Base-by-base conservation (phyloP, 2,329 filamentous ascomycete genomes). In the Nemania sp. region DNA sequence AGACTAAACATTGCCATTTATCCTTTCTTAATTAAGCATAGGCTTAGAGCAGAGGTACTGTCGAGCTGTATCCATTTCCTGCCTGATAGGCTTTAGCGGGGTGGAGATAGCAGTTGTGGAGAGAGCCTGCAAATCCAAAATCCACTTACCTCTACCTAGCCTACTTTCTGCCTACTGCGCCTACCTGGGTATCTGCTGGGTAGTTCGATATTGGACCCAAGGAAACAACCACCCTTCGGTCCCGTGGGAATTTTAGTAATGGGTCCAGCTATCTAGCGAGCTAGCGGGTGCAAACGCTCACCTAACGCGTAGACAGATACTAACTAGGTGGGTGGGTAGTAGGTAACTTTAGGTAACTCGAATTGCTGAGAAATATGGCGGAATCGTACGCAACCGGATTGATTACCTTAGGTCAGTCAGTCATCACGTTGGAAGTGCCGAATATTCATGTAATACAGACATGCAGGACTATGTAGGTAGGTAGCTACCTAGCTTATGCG, bases 11-110 rank as follows among this genome's bases (percentile, higher is more conserved):
- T 22, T n/a, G 55, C 45, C 49, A 60, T 62, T 57, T 29, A 65
- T 64, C 67, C 64, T 62, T n/a, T 69, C 58, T 68, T 65, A 27
- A 64, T 63, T 55, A 64, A 64, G 70, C 58, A 65, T 63, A 53
- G 60, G 11, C 26, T 5, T 29, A 29, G 3, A 52, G 24, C 13
- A 52, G 3, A 3, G 38, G 22, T 18, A 18, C 47, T 41, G n/a
- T n/a, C n/a, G n/a, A n/a, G n/a, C n/a, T n/a, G 47, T 41, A 47
- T 38, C 43, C 57, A 32, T 57, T 53, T 62, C 49, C 20, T 60
- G 18, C 49, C 35, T 8, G 18, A 43, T 32, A 32, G 26, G n/a
- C 5, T 35, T 58, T 58, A 58, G 63, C 29, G 27, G 7, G 24
- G 35, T 58, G 54, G 62, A 56, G 59, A 64, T 64, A 15, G 20